Evolutionary conservation across 2,329 filamentous ascomycete genomes (phyloP), one percentile per base, ranked within the genome.

Genomic region (Trichothecium sympodiale): DNA sequence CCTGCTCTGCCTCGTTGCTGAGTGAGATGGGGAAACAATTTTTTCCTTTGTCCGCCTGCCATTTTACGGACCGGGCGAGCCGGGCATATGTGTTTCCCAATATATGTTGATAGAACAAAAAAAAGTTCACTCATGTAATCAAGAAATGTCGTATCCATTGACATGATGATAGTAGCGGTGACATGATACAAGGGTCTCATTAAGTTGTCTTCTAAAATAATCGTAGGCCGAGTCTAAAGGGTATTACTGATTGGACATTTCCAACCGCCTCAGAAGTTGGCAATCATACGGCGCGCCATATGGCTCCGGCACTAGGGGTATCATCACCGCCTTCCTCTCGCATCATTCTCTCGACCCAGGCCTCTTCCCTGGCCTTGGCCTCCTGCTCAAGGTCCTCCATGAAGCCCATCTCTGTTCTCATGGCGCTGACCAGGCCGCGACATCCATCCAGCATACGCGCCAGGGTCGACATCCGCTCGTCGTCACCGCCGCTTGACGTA

Each of bases 331-430:
- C 20, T 4, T 57, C 61, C 16, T 58, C 57, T 33, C 61, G 50
- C 46, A 69, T 75, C 58, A 72, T 67, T 38, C 48, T 56, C 51
- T 62, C 62, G 30, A 82, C 70, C 72, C 77, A 80, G 29, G 60
- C 61, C 38, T 65, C 64, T 53, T 83, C 78, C 31, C 65, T 61
- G 32, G 54, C 57, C 35, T 74, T 53, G 4, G 73, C 69, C 45
- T 75, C 73, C 32, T 56, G 58, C 55, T 80, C 74, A 38, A 83
- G 70, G 46, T 67, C 63, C 37, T 64, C 64, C 77, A 83, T 82
- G 40, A 68, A 41, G n/a, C 54, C 53, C 42, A 83, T 56, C 58
- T 82, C 78, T n/a, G 59, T 60, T 31, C 77, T 53, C 76, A 81
- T 81, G 26, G 67, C 71, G 33, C 58, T 49, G 10, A 80, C 63